Conservation (phyloP, 345 rosid genomes). For the Dipteronia sinensis region DNA sequence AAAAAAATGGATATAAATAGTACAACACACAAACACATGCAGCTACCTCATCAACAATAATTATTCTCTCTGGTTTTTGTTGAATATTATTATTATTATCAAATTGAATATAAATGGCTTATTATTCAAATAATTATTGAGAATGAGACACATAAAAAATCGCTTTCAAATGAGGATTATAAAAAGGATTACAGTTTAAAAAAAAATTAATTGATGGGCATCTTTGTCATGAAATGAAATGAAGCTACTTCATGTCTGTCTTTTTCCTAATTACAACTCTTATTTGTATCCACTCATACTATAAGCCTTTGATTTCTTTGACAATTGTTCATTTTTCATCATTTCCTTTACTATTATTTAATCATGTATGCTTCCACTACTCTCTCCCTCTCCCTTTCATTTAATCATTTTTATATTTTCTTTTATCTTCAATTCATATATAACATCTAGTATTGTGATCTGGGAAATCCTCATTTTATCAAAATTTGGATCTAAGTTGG, state of each 20-base stretch:
- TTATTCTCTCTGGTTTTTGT: background rate
- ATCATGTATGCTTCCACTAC: background rate
- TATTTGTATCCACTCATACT: slow-evolving; percentile 14
- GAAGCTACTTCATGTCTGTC: slow-evolving; percentile 27
- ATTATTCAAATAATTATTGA: background rate
- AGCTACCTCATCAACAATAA: slow-evolving; percentile 7
- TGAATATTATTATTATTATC: background rate
- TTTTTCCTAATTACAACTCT: slow-evolving; percentile 15
- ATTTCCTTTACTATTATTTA: slow-evolving; percentile 1
- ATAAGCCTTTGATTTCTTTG: slow-evolving; percentile 17
- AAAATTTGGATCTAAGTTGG: background rate
- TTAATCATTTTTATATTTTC: background rate
- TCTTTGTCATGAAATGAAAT: slow-evolving; percentile 26
- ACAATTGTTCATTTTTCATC: slow-evolving; percentile 12
- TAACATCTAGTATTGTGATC: no score
- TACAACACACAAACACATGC: slow-evolving; percentile 3
- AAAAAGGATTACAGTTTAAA: background rate
- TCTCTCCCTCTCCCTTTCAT: background rate
- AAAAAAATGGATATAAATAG: background rate
- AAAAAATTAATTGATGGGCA: slow-evolving; percentile 10
- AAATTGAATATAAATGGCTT: background rate
- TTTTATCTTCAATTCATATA: no score
- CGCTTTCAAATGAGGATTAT: slow-evolving; percentile 17
- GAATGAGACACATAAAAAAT: slow-evolving; percentile 10
- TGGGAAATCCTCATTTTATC: background rate